Base-by-base conservation (phyloP, 2,329 filamentous ascomycete genomes). In the Fusarium sp. region DNA sequence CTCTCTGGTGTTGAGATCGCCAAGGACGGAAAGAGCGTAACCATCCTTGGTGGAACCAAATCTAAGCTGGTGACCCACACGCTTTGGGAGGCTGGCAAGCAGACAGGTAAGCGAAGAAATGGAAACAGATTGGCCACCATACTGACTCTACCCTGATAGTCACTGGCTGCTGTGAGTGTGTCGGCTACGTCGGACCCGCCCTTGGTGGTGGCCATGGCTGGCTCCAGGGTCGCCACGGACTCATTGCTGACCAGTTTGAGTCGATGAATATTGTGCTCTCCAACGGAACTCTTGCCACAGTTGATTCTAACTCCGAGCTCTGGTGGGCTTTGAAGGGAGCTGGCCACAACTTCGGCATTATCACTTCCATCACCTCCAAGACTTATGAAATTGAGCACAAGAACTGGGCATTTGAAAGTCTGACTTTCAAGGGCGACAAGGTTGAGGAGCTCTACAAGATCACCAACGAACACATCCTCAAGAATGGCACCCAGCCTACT, bases 381-480 rank as follows among this genome's bases (percentile, higher is more conserved):
- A 74, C 81, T 5, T 77, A 74, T 9, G 56, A 73, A 6, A 52
- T 69, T n/a, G 32, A 73, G 58, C 29, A 67, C 15, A 61, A 45
- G 27, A 53, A 74, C 29, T 74, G 72, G 72, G 69, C 69, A 1
- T 67, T 74, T 18, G 64, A 81, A 58, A 83, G 77, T 0, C 74
- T 86, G 44, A 77, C 80, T 30, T 86, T 83, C 65, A 81, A 77
- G 8, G 82, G 83, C 3, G 82, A 86, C 43, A 82, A 86, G 67
- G 81, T 87, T 15, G 83, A 85, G 65, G 76, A 75, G 12, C 75
- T 87, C 6, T 87, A 85, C 66, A 71, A 81, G 8, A 77, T 79
- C 4, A 80, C 81, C 45, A 87, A 87, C 56, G 72, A 84, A 8
- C 65, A 84, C 38, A 76, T 84, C 9, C 72, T 83, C 12, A 79